A percentile compares a stretch with the other conserved stretches of the same genome.
These are phyloP conservation scores for Vaccinium darrowii DNA, from an alignment of 148 eudicot species.

Conservation along the genomic window DNA sequence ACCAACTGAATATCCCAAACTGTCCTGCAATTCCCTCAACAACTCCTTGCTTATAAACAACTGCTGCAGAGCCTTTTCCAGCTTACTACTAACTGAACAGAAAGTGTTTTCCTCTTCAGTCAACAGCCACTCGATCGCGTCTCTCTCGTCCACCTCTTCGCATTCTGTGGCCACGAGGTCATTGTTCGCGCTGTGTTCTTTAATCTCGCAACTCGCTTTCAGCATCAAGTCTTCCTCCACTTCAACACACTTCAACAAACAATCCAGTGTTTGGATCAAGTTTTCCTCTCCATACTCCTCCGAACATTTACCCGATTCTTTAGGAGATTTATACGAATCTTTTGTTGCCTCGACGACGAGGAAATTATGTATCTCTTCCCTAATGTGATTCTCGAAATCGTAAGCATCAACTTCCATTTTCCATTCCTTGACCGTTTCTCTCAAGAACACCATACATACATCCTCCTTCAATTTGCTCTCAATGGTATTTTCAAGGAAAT, in stretches of 20 bases:
- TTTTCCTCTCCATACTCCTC: slow-evolving; percentile 16
- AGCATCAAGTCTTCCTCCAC: slow-evolving; percentile 36
- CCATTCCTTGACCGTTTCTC: slow-evolving; percentile 28
- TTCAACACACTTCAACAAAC: slow-evolving; percentile 20
- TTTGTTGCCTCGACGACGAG: slow-evolving; percentile 29
- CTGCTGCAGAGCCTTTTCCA: slow-evolving; percentile 36
- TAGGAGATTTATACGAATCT: slow-evolving; percentile 6
- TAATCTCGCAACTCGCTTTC: slow-evolving; percentile 22
- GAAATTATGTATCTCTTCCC: slow-evolving; percentile 31
- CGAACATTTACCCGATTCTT: neutral
- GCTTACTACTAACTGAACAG: slow-evolving; percentile 29
- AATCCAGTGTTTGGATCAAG: slow-evolving; percentile 31
- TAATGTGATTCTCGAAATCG: slow-evolving; percentile 25
- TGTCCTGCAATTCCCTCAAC: slow-evolving; percentile 30
- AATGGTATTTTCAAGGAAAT: neutral
- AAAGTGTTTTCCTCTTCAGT: slow-evolving; percentile 34
- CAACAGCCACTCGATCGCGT: slow-evolving; percentile 17
- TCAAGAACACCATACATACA: slow-evolving; percentile 24
- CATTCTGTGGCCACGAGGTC: slow-evolving; percentile 12
- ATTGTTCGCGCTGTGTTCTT: slow-evolving; percentile 22
- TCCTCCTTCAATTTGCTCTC: slow-evolving; percentile 32
- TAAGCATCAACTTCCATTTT: slow-evolving; percentile 26
- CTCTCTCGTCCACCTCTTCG: slow-evolving; percentile 24
- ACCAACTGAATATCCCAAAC: slow-evolving; percentile 14
- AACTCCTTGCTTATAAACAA: slow-evolving; percentile 28